Conservation (phyloP, 352 stramenopile genomes). For the Globisporangium abappressorium region DNA sequence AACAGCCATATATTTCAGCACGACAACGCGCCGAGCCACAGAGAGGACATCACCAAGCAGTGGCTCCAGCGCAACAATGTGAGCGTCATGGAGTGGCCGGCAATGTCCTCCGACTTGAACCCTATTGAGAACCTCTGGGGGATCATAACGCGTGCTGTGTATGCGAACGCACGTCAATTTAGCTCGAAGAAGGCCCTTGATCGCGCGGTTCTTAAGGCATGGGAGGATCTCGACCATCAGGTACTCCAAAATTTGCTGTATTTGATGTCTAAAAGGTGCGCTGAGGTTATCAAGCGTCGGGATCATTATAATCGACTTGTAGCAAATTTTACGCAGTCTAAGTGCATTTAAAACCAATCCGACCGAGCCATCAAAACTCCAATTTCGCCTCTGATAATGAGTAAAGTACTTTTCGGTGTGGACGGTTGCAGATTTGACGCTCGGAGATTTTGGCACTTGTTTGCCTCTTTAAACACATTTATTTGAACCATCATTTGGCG, state of each 20-base stretch:
- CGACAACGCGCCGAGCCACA: too few relatives aligned
- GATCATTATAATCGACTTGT: not conserved
- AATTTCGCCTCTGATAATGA: too few relatives aligned
- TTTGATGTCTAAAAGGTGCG: not conserved
- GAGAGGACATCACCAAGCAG: not conserved
- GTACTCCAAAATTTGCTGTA: constrained; percentile 6
- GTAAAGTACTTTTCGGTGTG: too few relatives aligned
- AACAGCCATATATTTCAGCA: too few relatives aligned
- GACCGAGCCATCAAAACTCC: not conserved
- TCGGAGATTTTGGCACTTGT: too few relatives aligned
- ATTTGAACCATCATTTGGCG: too few relatives aligned
- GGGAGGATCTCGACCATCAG: not conserved
- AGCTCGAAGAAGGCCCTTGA: not conserved
- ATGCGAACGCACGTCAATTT: constrained; percentile 1
- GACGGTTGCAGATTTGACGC: too few relatives aligned
- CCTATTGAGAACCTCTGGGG: constrained; percentile 3
- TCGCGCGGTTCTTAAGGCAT: not conserved
- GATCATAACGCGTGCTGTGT: not conserved
- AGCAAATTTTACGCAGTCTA: not conserved
- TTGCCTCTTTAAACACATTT: too few relatives aligned
- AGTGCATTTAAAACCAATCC: constrained; percentile 1
- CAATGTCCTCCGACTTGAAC: constrained; percentile 5
- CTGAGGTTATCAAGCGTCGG: not conserved
- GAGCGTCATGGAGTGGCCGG: not conserved
- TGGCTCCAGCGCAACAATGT: not conserved